phyloP scores from a whole-genome alignment of 805 yeast species.

The Saccharomyces kudriavzevii region DNA sequence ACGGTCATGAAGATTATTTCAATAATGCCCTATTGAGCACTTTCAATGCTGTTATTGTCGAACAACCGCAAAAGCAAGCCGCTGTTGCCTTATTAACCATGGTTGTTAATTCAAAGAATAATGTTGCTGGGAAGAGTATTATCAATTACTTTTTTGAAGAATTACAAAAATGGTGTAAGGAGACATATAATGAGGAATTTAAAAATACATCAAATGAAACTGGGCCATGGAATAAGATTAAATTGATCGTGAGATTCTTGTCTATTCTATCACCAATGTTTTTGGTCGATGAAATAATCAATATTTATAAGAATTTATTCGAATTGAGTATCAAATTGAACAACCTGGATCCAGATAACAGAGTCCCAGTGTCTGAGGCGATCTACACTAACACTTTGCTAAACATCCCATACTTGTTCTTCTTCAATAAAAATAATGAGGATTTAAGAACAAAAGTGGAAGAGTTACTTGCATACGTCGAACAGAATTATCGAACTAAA shows the following conservation, averaged over 20 bases:
- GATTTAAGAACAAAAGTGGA: slow-evolving; percentile 31
- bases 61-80: slow-evolving; percentile 86
- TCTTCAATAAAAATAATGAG: slow-evolving; percentile 33
- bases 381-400: slow-evolving; percentile 53
- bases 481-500: slow-evolving; percentile 18
- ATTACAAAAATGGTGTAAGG: slow-evolving; percentile 47
- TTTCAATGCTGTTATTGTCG: slow-evolving; percentile 59
- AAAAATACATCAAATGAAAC: slow-evolving; percentile 32
- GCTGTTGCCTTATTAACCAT: slow-evolving; percentile 62
- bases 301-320: slow-evolving; percentile 47
- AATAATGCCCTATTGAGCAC: slow-evolving; percentile 54
- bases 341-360: slow-evolving; percentile 24
- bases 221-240: slow-evolving; percentile 64
- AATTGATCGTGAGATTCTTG: slow-evolving; percentile 62
- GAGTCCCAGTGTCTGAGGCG: slow-evolving; percentile 60
- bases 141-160: slow-evolving; percentile 61
- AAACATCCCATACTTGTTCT: slow-evolving; percentile 56
- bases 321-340: slow-evolving; percentile 51
- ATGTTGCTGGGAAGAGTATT: slow-evolving; percentile 58
- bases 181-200: slow-evolving; percentile 19
- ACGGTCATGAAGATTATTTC: slow-evolving; percentile 53
- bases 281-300: slow-evolving; percentile 39
- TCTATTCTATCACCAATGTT: slow-evolving; percentile 59
- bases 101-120: slow-evolving; percentile 55
- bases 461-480: slow-evolving; percentile 41